A percentile compares a stretch with the other conserved stretches of the same genome.
Conservation (phyloP, 2,329 filamentous ascomycete species). For the Dactylellina cionopaga region DNA sequence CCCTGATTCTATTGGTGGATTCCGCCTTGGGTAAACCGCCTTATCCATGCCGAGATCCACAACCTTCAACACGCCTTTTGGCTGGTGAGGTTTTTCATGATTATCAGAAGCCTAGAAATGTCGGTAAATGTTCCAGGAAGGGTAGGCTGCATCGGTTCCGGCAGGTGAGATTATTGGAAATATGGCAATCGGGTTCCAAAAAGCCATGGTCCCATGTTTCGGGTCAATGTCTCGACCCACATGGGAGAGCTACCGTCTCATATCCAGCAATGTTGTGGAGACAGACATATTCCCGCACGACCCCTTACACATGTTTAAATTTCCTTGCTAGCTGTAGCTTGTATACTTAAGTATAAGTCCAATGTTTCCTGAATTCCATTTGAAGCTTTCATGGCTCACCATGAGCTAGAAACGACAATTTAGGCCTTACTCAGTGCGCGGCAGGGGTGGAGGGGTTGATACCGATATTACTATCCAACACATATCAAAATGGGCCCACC, state of each 20-base stretch:
- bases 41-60: slow-evolving; percentile 17
- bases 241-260: background rate
- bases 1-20: slow-evolving; percentile 20
- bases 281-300: slow-evolving; percentile 26
- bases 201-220: slow-evolving; percentile 17
- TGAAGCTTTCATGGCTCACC: too few relatives aligned
- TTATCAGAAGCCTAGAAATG: slow-evolving; percentile 10
- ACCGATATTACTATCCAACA: background rate
- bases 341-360: too few relatives aligned
- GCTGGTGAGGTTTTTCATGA: slow-evolving; percentile 11
- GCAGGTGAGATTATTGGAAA: slow-evolving; percentile 11
- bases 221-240: slow-evolving; percentile 23
- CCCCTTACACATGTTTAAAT: too few relatives aligned
- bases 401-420: slow-evolving; percentile 7
- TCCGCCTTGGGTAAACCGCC: slow-evolving; percentile 12
- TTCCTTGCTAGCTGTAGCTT: too few relatives aligned
- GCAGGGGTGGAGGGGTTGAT: slow-evolving; percentile 17
- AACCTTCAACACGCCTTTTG: background rate
- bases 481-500: slow-evolving; percentile 26
- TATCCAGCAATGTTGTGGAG: background rate
- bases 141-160: slow-evolving; percentile 18
- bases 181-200: slow-evolving; percentile 27
- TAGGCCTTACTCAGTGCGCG: background rate
- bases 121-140: too few relatives aligned
- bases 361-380: too few relatives aligned